A percentile compares a stretch with the other conserved stretches of the same genome.
These are phyloP conservation scores for Nigrospora oryzae DNA, from an alignment of 2,329 filamentous ascomycete genomes.

Conservation along the genomic window DNA sequence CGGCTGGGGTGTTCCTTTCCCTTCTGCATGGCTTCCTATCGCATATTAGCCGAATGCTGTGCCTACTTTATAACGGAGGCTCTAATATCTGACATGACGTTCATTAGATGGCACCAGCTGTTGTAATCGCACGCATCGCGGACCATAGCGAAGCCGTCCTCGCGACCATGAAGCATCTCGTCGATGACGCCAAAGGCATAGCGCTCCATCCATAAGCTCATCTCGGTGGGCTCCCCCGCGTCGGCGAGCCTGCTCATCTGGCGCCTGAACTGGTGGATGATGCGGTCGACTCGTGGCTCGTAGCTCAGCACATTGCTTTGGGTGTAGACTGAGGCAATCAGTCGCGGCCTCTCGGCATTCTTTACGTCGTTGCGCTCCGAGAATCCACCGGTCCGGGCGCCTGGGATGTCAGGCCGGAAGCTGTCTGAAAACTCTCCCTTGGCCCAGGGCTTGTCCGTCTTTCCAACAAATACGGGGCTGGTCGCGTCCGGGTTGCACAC, in stretches of 20 bases:
- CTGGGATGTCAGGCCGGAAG: background rate
- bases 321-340: background rate
- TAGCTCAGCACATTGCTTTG: background rate
- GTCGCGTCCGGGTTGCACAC: background rate
- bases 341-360: background rate
- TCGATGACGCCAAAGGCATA: background rate
- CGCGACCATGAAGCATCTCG: background rate
- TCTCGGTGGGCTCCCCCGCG: background rate
- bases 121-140: background rate
- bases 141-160: conserved; percentile 1
- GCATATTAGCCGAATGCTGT: background rate
- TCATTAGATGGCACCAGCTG: background rate
- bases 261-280: background rate
- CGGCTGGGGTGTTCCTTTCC: background rate
- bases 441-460: background rate
- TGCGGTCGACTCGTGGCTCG: background rate
- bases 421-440: background rate
- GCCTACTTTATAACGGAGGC: background rate
- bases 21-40: background rate
- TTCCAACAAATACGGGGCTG: background rate
- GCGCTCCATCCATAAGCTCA: conserved; percentile 1
- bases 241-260: background rate
- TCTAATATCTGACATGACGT: background rate
- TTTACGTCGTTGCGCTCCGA: background rate
- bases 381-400: background rate